phyloP scores from a whole-genome alignment of 345 rosid species.

The Psidium guajava region DNA sequence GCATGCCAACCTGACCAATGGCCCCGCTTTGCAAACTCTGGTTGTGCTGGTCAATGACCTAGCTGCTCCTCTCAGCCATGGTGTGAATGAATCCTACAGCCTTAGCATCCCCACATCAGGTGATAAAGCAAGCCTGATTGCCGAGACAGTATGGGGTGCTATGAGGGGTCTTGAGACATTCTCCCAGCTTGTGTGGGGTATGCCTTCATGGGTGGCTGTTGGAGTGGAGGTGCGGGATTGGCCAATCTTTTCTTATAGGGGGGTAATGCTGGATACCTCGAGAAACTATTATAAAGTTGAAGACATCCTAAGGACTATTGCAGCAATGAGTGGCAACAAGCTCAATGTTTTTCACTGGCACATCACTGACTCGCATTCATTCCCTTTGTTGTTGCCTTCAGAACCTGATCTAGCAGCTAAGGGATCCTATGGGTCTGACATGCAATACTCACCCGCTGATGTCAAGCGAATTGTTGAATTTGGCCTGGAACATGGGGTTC shows the following conservation, averaged over 20 bases:
- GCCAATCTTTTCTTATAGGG: constrained; percentile 65
- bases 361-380: constrained; percentile 74
- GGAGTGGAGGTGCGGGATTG: constrained; percentile 43
- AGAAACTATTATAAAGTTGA: constrained; percentile 65
- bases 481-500: constrained; percentile 70
- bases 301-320: constrained; percentile 56
- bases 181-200: constrained; percentile 75
- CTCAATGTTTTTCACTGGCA: constrained; percentile 95
- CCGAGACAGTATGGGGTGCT: constrained; percentile 74
- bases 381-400: constrained; percentile 65
- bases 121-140: constrained; percentile 20
- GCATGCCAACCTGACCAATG: constrained; percentile 21
- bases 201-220: constrained; percentile 25
- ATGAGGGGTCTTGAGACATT: constrained; percentile 86
- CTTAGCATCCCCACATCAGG: constrained; percentile 33
- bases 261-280: constrained; percentile 65
- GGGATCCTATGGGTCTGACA: constrained; percentile 56
- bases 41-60: constrained; percentile 32
- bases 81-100: constrained; percentile 59
- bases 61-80: constrained; percentile 44
- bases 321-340: constrained; percentile 68
- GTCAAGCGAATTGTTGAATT: constrained; percentile 41
- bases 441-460: constrained; percentile 52
- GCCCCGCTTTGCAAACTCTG: constrained; percentile 28
- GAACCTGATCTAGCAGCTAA: constrained; percentile 64